phyloP scores from a whole-genome alignment of 148 eudicot species.

The Beta vulgaris region DNA sequence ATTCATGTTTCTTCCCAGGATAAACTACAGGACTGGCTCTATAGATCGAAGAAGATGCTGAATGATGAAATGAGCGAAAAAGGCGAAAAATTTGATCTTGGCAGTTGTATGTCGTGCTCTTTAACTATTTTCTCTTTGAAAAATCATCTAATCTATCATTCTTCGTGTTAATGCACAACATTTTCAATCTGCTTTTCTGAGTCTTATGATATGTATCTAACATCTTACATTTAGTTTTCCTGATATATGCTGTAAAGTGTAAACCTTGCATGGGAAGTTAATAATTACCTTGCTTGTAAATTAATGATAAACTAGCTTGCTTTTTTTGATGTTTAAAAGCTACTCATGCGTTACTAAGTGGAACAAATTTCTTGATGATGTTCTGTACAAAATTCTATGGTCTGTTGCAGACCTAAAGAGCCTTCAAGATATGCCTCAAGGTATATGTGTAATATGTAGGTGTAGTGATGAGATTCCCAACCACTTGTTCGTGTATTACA shows the following conservation, averaged over 20 bases:
- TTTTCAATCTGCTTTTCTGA: background rate
- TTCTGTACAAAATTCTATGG: too few species aligned
- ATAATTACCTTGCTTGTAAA: too few species aligned
- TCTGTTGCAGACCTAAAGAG: too few species aligned
- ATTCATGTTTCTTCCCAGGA: slow-evolving; percentile 48
- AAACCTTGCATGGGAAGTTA: background rate
- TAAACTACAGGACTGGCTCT: slow-evolving; percentile 84
- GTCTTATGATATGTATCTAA: background rate
- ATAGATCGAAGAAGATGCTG: slow-evolving; percentile 47
- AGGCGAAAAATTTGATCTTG: slow-evolving; percentile 50
- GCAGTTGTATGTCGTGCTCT: slow-evolving; percentile 45
- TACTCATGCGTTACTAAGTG: background rate
- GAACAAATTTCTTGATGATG: too few species aligned
- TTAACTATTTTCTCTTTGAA: slow-evolving; percentile 3
- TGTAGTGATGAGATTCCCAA: background rate
- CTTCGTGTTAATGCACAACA: background rate
- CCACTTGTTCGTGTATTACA: background rate
- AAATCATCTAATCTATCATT: background rate
- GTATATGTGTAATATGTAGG: background rate
- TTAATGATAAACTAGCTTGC: too few species aligned
- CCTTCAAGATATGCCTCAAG: too few species aligned
- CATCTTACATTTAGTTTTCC: too few species aligned
- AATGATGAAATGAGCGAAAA: slow-evolving; percentile 49
- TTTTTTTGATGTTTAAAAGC: background rate
- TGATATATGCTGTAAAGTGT: too few species aligned